Conservation (phyloP, 1,284 basidiomycete genomes). For the Boletus subluridellus region DNA sequence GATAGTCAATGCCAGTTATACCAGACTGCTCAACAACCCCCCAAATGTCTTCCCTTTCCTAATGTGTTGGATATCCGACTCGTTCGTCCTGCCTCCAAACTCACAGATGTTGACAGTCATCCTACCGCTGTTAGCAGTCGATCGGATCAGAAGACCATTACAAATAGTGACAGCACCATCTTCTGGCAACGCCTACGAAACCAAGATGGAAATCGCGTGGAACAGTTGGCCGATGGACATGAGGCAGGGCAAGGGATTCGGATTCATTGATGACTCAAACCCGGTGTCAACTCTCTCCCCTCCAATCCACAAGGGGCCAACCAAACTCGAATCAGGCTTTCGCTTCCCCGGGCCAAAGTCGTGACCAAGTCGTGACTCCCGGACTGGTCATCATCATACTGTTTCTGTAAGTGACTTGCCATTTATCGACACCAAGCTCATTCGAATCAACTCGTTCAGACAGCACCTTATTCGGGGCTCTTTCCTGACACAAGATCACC, state of each 20-base stretch:
- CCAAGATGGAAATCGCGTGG: conserved; percentile 20
- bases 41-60: not conserved
- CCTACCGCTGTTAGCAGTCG: not conserved
- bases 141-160: not conserved
- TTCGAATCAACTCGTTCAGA: not conserved
- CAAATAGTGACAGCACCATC: not conserved
- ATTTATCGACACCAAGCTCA: not conserved
- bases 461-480: not conserved
- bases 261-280: conserved; percentile 3
- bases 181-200: not conserved
- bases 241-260: conserved; percentile 19
- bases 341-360: not conserved
- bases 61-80: no score
- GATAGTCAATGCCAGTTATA: conserved; percentile 15
- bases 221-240: conserved; percentile 9
- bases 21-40: not conserved
- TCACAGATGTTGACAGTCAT: not conserved
- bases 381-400: not conserved
- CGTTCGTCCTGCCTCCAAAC: not conserved
- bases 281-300: not conserved
- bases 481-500: not conserved
- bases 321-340: not conserved
- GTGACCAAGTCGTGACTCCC: not conserved
- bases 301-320: not conserved
- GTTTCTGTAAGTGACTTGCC: conserved; percentile 7